A percentile compares a stretch with the other conserved stretches of the same genome.
These are phyloP conservation scores for Magnusiomyces paraingens DNA, from an alignment of 1,139 yeast species.

Conservation along the genomic window DNA sequence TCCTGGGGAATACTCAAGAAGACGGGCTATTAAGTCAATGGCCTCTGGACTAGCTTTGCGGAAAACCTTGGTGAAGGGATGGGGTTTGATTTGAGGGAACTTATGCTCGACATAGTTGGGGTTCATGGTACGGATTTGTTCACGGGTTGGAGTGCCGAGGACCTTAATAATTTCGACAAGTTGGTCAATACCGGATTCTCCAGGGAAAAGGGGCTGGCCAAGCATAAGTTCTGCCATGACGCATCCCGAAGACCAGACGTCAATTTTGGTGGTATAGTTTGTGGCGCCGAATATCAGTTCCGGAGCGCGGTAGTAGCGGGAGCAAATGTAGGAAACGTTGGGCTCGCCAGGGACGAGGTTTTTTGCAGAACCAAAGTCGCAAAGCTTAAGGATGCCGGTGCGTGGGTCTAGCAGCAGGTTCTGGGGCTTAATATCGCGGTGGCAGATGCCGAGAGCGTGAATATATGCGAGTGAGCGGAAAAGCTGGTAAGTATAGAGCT, in stretches of 20 bases:
- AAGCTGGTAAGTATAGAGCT: slow-evolving; percentile 85
- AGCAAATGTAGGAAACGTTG: slow-evolving; percentile 91
- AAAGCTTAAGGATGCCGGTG: slow-evolving; percentile 75
- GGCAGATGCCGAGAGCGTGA: slow-evolving; percentile 89
- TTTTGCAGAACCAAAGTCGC: slow-evolving; percentile 99
- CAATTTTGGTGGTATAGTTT: slow-evolving; percentile 92
- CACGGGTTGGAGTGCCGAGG: slow-evolving; percentile 89
- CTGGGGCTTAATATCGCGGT: slow-evolving; percentile 96
- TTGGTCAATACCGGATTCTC: slow-evolving; percentile 96
- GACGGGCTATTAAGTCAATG: slow-evolving; percentile 50
- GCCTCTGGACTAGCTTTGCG: slow-evolving; percentile 58
- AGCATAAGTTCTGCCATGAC: slow-evolving; percentile 94
- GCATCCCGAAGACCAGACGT: slow-evolving; percentile 97
- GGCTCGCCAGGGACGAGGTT: slow-evolving; percentile 85
- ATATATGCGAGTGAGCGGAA: slow-evolving; percentile 87
- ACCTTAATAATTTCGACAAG: slow-evolving; percentile 94
- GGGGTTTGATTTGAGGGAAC: slow-evolving; percentile 93
- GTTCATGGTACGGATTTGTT: slow-evolving; percentile 90
- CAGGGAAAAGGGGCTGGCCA: slow-evolving; percentile 96
- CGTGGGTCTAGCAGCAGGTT: slow-evolving; percentile 83
- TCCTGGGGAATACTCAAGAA: slow-evolving; percentile 71
- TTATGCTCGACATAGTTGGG: slow-evolving; percentile 97
- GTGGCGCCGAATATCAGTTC: slow-evolving; percentile 88
- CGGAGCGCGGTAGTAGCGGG: slow-evolving; percentile 94
- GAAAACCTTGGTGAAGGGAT: slow-evolving; percentile 79